These are phyloP conservation scores for Pythium chondricola DNA, from an alignment of 352 stramenopile species.

Conservation along the genomic window DNA sequence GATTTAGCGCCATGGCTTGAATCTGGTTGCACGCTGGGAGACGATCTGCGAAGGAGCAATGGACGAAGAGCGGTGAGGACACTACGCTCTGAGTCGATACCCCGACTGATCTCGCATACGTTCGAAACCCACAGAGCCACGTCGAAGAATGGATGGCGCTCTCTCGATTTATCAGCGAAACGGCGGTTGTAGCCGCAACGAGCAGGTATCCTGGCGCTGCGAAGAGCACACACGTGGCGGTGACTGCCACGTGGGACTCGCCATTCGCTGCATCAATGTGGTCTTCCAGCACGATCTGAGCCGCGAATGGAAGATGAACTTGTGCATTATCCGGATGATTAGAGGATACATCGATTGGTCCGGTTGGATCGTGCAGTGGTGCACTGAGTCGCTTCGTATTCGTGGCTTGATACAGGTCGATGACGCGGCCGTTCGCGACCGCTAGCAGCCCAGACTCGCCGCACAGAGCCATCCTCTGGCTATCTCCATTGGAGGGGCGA, in stretches of 20 bases:
- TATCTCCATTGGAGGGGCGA: neutral
- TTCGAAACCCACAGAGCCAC: constrained; percentile 45
- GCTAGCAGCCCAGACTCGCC: constrained; percentile 28
- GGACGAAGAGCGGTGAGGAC: constrained; percentile 23
- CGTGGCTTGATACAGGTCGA: constrained; percentile 37
- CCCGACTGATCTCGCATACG: constrained; percentile 22
- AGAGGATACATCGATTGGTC: neutral
- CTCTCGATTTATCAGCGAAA: neutral
- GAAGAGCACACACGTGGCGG: constrained; percentile 37
- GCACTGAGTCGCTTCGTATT: neutral
- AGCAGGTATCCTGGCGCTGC: constrained; percentile 34
- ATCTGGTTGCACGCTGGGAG: neutral
- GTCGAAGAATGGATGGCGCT: neutral
- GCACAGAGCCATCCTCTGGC: constrained; percentile 33
- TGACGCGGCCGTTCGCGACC: constrained; percentile 35
- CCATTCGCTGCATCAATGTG: constrained; percentile 6
- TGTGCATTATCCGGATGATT: neutral
- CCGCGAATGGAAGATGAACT: constrained; percentile 28
- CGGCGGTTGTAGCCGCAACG: constrained; percentile 20
- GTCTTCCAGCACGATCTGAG: constrained; percentile 35
- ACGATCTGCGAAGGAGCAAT: constrained; percentile 35
- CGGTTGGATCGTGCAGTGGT: neutral
- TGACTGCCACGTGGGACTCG: neutral
- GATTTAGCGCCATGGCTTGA: neutral
- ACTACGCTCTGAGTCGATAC: neutral